A percentile compares a stretch with the other conserved stretches of the same genome.
phyloP scores from a whole-genome alignment of 495 filamentous ascomycete genomes.

The Penicillium paradoxum region DNA sequence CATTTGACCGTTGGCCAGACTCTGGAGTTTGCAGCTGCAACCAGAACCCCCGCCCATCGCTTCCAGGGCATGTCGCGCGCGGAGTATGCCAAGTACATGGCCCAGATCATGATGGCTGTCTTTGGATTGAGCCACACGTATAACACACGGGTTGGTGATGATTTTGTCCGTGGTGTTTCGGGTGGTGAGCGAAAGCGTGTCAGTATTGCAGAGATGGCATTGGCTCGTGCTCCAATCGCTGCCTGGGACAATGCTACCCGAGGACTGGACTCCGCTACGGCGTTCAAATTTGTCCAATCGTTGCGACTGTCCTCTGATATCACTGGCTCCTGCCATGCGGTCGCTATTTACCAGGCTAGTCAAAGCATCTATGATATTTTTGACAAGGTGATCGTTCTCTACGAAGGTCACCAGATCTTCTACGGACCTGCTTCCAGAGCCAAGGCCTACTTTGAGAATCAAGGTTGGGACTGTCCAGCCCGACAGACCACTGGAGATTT shows the following conservation, averaged over 20 bases:
- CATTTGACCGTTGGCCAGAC: slow-evolving; percentile 61
- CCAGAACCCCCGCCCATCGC: slow-evolving; percentile 38
- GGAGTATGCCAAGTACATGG: slow-evolving; percentile 38
- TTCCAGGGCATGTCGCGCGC: slow-evolving; percentile 39
- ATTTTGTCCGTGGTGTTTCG: slow-evolving; percentile 61
- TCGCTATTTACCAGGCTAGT: slow-evolving; percentile 74
- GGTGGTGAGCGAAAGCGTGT: slow-evolving; percentile 78
- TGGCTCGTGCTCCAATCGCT: slow-evolving; percentile 62
- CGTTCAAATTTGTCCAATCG: slow-evolving; percentile 62
- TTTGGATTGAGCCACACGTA: slow-evolving; percentile 53
- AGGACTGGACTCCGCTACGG: slow-evolving; percentile 76
- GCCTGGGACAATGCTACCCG: slow-evolving; percentile 85
- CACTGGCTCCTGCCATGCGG: slow-evolving; percentile 65
- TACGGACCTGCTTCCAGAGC: slow-evolving; percentile 52
- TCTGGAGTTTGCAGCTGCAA: slow-evolving; percentile 52
- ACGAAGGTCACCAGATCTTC: slow-evolving; percentile 59
- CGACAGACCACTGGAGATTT: slow-evolving; percentile 64
- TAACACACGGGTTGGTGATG: slow-evolving; percentile 39
- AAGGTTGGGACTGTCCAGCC: slow-evolving; percentile 53
- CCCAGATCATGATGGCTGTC: slow-evolving; percentile 55
- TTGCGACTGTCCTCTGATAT: slow-evolving; percentile 66
- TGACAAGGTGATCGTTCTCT: slow-evolving; percentile 55
- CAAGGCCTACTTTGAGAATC: slow-evolving; percentile 51
- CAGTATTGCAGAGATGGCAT: slow-evolving; percentile 51
- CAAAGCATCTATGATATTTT: slow-evolving; percentile 70